Base-by-base conservation (phyloP, 495 filamentous ascomycete genomes). In the Copromyces sp. region DNA sequence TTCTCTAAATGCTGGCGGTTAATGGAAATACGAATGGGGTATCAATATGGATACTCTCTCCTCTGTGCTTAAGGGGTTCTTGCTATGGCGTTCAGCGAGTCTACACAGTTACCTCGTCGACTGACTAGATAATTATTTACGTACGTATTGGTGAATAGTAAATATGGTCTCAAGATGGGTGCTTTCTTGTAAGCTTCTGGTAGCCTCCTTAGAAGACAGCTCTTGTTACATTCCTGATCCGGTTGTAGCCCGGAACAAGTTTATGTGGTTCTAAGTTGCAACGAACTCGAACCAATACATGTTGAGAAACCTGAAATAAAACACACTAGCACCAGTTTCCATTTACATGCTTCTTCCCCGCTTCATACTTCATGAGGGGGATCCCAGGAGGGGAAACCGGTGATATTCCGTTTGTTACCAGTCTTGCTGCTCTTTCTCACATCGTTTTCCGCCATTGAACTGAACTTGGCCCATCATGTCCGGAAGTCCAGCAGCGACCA, bases 401-500 rank as follows among this genome's bases (percentile, higher is more conserved):
- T 59, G 47, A 59, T 11, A 29, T 11, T 11, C 9, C 20, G 9
- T 14, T 12, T 24, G 4, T 29, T 61, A 32, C 12, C 47, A 32
- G 44, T 47, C 47, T 61, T 61, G 12, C 3, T 9, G 9, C 5
- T 9, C 2, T 29, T 29, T 16, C 9, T 24, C 24, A 29, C 47
- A 59, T 14, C 11, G 24, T 24, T 24, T 24, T 24, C 24, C 24
- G 24, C 2, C 11, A 7, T 16, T 24, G 24, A 3, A 1, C 47
- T 65, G 6, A 35, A 0, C 17, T 1, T 65, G 35, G 29, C 14
- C 29, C 53, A 35, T 3, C 53, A 65, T 65, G 53, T 7, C 53
- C 37, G 53, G 32, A 35, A 65, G 1, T 37, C 32, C 29, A 65
- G 24, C 6, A 65, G 7, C 47, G 0, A 20, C 77, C 75, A 80